Conservation (phyloP, 2,329 filamentous ascomycete genomes). For the Xylaria sp. region DNA sequence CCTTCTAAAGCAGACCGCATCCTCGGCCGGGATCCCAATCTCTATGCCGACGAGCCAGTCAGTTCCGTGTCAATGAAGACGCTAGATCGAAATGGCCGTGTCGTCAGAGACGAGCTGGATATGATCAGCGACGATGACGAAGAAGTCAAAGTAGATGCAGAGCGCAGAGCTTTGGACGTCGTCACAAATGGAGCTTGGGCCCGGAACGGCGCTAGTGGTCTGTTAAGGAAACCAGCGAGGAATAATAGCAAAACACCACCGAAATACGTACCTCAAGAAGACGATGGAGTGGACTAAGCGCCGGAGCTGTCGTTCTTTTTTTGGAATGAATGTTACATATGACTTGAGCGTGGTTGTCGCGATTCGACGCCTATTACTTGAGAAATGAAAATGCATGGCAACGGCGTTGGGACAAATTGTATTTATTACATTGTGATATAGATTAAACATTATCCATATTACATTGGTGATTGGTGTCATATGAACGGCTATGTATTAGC, state of each 20-base stretch:
- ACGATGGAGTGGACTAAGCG: slow-evolving; percentile 36
- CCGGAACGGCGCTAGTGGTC: slow-evolving; percentile 50
- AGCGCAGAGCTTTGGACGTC: slow-evolving; percentile 57
- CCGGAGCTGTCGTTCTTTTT: slow-evolving; percentile 4
- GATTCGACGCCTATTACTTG: slow-evolving; percentile 9
- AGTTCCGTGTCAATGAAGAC: slow-evolving; percentile 59
- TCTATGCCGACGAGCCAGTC: slow-evolving; percentile 63
- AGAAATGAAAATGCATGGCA: slow-evolving; percentile 28
- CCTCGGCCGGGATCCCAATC: slow-evolving; percentile 66
- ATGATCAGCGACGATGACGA: slow-evolving; percentile 51
- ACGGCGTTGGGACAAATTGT: slow-evolving; percentile 22
- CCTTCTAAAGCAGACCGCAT: slow-evolving; percentile 69
- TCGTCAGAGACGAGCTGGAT: slow-evolving; percentile 55
- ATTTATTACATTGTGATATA: slow-evolving; percentile 19
- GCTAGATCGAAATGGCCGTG: slow-evolving; percentile 59
- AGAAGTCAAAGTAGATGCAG: slow-evolving; percentile 40
- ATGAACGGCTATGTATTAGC: too few species aligned
- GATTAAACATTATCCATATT: slow-evolving; percentile 10
- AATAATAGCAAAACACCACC: slow-evolving; percentile 26
- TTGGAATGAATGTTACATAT: slow-evolving; percentile 12
- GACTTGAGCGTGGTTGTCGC: slow-evolving; percentile 6
- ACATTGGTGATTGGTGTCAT: slow-evolving; percentile 6
- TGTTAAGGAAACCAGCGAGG: slow-evolving; percentile 46
- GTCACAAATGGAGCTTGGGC: slow-evolving; percentile 55
- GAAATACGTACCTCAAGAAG: slow-evolving; percentile 34